Percentiles rank a stretch among this genome's conserved stretches.
Conservation (phyloP, 768 basidiomycete genomes). For the Amanita jacksonii region DNA sequence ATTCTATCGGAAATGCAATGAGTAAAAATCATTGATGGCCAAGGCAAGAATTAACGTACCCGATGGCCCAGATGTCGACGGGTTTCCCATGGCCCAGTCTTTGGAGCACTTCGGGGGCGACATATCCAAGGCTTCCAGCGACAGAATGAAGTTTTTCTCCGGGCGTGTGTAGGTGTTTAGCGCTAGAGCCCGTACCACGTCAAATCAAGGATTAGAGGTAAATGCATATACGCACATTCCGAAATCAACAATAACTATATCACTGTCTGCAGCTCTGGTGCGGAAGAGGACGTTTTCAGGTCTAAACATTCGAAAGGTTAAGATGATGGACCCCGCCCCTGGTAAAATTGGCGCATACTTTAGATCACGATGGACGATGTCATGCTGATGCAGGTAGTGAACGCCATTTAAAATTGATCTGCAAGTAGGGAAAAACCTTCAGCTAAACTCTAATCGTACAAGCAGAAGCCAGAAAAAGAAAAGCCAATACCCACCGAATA, state of each 20-base stretch:
- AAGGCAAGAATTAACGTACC: conserved; percentile 35
- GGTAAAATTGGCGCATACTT: conserved; percentile 42
- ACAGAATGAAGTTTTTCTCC: conserved; percentile 64
- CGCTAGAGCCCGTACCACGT: conserved; percentile 31
- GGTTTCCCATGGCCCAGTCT: conserved; percentile 84
- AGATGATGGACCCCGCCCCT: not conserved
- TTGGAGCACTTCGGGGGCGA: conserved; percentile 82
- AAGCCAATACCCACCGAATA: conserved; percentile 41
- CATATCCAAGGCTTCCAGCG: conserved; percentile 82
- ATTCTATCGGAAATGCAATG: conserved; percentile 39
- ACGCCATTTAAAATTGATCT: conserved; percentile 84
- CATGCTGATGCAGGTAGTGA: conserved; percentile 81
- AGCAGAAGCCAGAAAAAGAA: not conserved
- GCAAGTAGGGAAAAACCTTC: not conserved
- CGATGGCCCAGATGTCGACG: conserved; percentile 91
- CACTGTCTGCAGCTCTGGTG: conserved; percentile 64
- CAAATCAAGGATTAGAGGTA: not conserved
- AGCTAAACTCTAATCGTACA: conserved; percentile 2
- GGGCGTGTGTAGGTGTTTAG: conserved; percentile 69
- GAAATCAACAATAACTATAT: conserved; percentile 93
- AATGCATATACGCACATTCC: conserved; percentile 61
- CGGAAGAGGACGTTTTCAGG: conserved; percentile 96
- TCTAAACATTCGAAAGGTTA: conserved; percentile 25
- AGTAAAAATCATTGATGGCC: not conserved
- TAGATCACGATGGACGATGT: conserved; percentile 93